Conservation (phyloP, 2,329 filamentous ascomycete genomes). For the Drechslera avenae region DNA sequence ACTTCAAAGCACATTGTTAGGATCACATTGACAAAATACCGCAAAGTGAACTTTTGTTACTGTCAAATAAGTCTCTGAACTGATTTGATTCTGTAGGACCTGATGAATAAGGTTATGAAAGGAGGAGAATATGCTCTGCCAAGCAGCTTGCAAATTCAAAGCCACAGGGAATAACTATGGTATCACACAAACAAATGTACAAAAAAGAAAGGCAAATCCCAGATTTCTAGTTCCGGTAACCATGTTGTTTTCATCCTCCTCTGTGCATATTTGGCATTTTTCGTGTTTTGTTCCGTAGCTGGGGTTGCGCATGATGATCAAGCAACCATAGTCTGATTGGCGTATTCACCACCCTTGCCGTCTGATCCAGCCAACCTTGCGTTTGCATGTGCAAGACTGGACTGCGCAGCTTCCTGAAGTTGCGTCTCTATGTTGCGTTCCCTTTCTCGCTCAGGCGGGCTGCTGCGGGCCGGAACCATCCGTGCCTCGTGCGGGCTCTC, state of each 20-base stretch:
- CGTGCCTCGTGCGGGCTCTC: slow-evolving; percentile 25
- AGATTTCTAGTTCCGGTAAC: not conserved
- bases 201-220: not conserved
- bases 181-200: slow-evolving; percentile 10
- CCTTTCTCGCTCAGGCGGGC: slow-evolving; percentile 32
- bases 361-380: slow-evolving; percentile 20
- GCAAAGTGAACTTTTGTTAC: too few species aligned
- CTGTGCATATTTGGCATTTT: not conserved
- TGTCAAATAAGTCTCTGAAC: too few species aligned
- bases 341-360: slow-evolving; percentile 27
- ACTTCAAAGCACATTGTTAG: too few species aligned
- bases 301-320: slow-evolving; percentile 4
- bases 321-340: slow-evolving; percentile 34
- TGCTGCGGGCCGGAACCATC: slow-evolving; percentile 22
- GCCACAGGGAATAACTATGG: not conserved
- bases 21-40: too few species aligned
- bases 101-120: not conserved
- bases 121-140: not conserved
- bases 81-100: too few species aligned
- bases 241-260: not conserved
- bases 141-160: too few species aligned
- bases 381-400: slow-evolving; percentile 37
- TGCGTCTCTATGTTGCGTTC: slow-evolving; percentile 35
- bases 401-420: slow-evolving; percentile 44
- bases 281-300: not conserved